Conservation (phyloP, 1,139 yeast genomes). For the Debaryomycetaceae sp. region DNA sequence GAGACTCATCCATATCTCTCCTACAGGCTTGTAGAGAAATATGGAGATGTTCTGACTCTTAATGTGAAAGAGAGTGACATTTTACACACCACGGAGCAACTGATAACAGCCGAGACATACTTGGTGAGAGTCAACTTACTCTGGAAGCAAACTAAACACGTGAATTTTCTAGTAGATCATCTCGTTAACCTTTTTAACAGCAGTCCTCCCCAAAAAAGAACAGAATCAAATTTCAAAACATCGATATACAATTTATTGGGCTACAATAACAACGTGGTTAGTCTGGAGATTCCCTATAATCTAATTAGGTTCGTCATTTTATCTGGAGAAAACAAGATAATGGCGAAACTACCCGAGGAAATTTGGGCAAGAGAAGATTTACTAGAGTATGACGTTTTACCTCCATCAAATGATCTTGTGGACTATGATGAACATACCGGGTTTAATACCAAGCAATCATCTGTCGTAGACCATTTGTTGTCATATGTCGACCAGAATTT, state of each 20-base stretch:
- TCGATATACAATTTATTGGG: conserved; percentile 14
- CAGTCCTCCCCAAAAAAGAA: conserved; percentile 4
- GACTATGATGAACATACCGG: conserved; percentile 30
- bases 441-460: conserved; percentile 10
- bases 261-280: conserved; percentile 5
- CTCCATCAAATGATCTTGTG: conserved; percentile 43
- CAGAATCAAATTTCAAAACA: conserved; percentile 7
- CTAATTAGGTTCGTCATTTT: conserved; percentile 63
- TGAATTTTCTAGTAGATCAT: conserved; percentile 48
- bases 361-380: conserved; percentile 64
- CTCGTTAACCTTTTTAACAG: conserved; percentile 31
- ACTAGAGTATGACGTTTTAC: conserved; percentile 67
- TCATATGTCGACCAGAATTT: conserved; percentile 39
- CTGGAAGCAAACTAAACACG: conserved; percentile 46
- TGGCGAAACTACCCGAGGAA: conserved; percentile 62
- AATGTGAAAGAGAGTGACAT: conserved; percentile 23
- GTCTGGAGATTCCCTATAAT: conserved; percentile 49
- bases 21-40: conserved; percentile 41
- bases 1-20: conserved; percentile 59
- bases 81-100: conserved; percentile 19
- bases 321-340: conserved; percentile 65
- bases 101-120: conserved; percentile 49
- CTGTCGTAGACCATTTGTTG: conserved; percentile 29
- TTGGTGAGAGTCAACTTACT: conserved; percentile 45
- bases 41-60: conserved; percentile 24